Percentiles rank a stretch among this genome's conserved stretches.
These are phyloP conservation scores for Fusarium clavum DNA, from an alignment of 2,329 filamentous ascomycete genomes.

Conservation along the genomic window DNA sequence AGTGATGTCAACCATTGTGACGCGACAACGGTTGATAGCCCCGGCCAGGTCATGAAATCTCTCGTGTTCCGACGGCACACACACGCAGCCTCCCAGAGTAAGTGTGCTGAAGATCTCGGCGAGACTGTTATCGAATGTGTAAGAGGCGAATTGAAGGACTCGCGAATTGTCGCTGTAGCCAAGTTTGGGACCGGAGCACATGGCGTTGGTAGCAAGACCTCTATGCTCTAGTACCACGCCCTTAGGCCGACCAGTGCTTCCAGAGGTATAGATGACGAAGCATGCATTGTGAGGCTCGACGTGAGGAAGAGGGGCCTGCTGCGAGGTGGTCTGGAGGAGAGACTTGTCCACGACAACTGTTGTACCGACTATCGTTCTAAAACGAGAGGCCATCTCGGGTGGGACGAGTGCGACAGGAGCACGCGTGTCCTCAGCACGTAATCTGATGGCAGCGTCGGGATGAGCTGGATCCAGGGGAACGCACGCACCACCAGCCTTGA, in stretches of 20 bases:
- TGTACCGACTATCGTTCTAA: slow-evolving; percentile 15
- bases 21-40: slow-evolving; percentile 20
- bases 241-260: slow-evolving; percentile 31
- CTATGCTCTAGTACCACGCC: slow-evolving; percentile 34
- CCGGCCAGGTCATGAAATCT: slow-evolving; percentile 29
- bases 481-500: slow-evolving; percentile 34
- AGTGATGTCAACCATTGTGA: slow-evolving; percentile 32
- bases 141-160: slow-evolving; percentile 37
- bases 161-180: slow-evolving; percentile 22
- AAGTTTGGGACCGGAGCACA: slow-evolving; percentile 19
- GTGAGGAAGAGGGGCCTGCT: neutral
- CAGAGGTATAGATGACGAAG: slow-evolving; percentile 41
- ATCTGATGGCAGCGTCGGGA: slow-evolving; percentile 32
- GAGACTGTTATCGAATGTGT: slow-evolving; percentile 38
- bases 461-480: slow-evolving; percentile 34
- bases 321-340: neutral
- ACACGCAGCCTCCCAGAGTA: slow-evolving; percentile 23
- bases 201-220: slow-evolving; percentile 24
- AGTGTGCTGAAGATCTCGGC: slow-evolving; percentile 33
- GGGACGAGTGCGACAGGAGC: slow-evolving; percentile 30
- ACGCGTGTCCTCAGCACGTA: slow-evolving; percentile 24
- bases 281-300: slow-evolving; percentile 23
- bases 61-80: slow-evolving; percentile 37
- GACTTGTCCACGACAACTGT: slow-evolving; percentile 16
- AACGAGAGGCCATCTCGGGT: neutral